Percentiles rank a stretch among this genome's conserved stretches.
These are phyloP conservation scores for Cyclotella cryptica DNA, from an alignment of 108 stramenopile genomes.

Conservation along the genomic window DNA sequence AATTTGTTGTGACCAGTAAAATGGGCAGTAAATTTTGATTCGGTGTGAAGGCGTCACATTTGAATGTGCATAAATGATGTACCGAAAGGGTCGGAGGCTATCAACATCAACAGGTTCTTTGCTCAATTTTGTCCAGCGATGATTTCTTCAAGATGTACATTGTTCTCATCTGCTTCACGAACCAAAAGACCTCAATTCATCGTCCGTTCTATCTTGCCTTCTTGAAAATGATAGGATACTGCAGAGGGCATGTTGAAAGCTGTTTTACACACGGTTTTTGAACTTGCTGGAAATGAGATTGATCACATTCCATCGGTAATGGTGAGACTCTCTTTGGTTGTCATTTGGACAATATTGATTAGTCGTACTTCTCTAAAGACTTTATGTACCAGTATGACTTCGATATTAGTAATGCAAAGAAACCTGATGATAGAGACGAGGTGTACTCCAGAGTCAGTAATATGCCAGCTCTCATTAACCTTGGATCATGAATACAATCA, in stretches of 20 bases:
- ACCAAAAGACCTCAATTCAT: no score
- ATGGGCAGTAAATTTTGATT: not conserved
- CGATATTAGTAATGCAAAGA: slow-evolving; percentile 80
- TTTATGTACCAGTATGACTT: slow-evolving; percentile 64
- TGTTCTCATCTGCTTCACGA: no score
- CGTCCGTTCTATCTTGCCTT: no score
- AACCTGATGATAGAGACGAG: slow-evolving; percentile 84
- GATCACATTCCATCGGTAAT: slow-evolving; percentile 78
- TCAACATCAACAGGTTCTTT: not conserved
- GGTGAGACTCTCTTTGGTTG: slow-evolving; percentile 16
- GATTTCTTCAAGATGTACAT: no score
- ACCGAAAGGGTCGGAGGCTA: not conserved
- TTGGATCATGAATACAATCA: slow-evolving; percentile 51
- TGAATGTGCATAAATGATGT: not conserved
- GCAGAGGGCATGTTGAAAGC: slow-evolving; percentile 87
- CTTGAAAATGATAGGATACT: slow-evolving; percentile 58
- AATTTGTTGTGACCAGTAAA: not conserved
- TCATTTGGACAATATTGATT: not conserved
- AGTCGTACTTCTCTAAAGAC: not conserved
- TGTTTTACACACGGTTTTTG: slow-evolving; percentile 71
- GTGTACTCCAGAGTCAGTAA: slow-evolving; percentile 82
- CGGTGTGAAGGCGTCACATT: not conserved
- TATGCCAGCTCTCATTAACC: slow-evolving; percentile 82
- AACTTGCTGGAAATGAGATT: slow-evolving; percentile 72
- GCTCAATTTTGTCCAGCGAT: no score